phyloP scores from a whole-genome alignment of 108 stramenopile genomes.

The Nannochloropsis oceanica region DNA sequence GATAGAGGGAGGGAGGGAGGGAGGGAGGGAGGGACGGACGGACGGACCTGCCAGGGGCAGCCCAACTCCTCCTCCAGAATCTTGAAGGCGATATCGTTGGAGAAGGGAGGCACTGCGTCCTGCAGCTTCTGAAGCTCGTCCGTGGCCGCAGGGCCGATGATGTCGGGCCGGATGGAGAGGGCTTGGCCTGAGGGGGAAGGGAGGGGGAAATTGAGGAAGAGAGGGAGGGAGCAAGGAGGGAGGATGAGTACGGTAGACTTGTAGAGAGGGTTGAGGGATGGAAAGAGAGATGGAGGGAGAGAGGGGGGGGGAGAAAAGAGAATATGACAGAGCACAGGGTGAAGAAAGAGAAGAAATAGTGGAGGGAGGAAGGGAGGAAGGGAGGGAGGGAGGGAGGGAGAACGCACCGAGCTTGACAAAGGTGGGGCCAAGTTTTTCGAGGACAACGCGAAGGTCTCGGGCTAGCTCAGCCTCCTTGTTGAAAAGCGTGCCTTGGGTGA shows the following conservation, averaged over 20 bases:
- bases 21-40: not conserved
- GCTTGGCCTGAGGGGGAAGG: constrained; percentile 49
- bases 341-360: no score
- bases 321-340: no score
- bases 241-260: not conserved
- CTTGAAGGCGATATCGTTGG: constrained; percentile 54
- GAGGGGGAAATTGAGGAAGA: not conserved
- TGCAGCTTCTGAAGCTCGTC: constrained; percentile 72
- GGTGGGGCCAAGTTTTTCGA: constrained; percentile 83
- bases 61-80: constrained; percentile 66
- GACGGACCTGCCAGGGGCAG: constrained; percentile 32
- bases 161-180: constrained; percentile 80
- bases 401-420: constrained; percentile 82
- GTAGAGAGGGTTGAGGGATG: not conserved
- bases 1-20: not conserved
- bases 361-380: no score
- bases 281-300: not conserved
- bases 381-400: no score
- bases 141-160: constrained; percentile 65
- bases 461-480: constrained; percentile 59
- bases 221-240: not conserved
- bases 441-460: constrained; percentile 60
- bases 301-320: no score
- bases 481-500: constrained; percentile 44
- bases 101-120: constrained; percentile 72